Base-by-base conservation (phyloP, 2,329 filamentous ascomycete species). In the Diaporthe destruens region DNA sequence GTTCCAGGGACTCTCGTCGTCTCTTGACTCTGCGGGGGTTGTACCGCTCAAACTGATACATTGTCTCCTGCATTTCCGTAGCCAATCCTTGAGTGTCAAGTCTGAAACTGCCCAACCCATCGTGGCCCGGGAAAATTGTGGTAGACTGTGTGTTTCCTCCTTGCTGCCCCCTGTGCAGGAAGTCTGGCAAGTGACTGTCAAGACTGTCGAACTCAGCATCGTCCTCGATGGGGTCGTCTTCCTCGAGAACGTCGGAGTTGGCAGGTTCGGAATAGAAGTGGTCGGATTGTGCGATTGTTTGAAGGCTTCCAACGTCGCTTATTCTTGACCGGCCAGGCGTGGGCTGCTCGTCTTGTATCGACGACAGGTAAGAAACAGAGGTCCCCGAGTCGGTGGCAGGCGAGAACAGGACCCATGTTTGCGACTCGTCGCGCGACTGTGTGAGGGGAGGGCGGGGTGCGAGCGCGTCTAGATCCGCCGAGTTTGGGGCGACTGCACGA, bases 341-440 rank as follows among this genome's bases (percentile, higher is more conserved):
- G 82, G 89, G 76, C 85, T 95, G 80, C 82, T 91, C 84, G 84
- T 88, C 79, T 82, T 93, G 81, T 81, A 91, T 90, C 49, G 93
- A 91, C 56, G 91, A 94, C 68, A 91, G 87, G 74, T 92, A 91
- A 6, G 91, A 91, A 14, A 88, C 87, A 25, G 93, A 92, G 4
- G 87, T 88, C 59, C 83, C 83, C 44, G 86, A 84, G 73, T 87
- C 88, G 75, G 91, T 91, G 11, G 88, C 87, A 1, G 94, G 94
- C 9, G 95, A 94, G 85, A 99, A 99, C 76, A 99, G 90, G 70
- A 98, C 93, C 96, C 96, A 99, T 88, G 97, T 96, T 82, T 96
- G 93, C 16, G 94, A 92, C 76, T 95, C 92, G 74, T 93, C 90
- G 73, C 90, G 84, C 55, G 79, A 78, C 63, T 82, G 82, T 47